Conservation (phyloP, 768 basidiomycete species). For the Boletus vinaceobasis region DNA sequence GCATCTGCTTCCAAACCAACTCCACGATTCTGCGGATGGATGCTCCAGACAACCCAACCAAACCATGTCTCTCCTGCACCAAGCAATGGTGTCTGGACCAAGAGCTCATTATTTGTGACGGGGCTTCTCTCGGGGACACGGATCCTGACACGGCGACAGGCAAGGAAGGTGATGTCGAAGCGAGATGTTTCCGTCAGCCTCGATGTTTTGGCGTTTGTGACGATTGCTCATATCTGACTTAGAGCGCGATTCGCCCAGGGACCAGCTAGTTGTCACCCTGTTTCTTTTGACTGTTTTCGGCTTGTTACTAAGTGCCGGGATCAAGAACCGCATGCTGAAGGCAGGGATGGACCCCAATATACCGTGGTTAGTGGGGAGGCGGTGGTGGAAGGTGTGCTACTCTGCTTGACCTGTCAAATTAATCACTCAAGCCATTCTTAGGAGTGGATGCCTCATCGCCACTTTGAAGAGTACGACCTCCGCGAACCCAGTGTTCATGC, state of each 20-base stretch:
- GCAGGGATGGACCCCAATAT: slow-evolving; percentile 65
- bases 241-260: slow-evolving; percentile 95
- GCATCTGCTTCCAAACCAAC: slow-evolving; percentile 87
- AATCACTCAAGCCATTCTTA: slow-evolving; percentile 17
- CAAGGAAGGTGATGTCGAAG: slow-evolving; percentile 94
- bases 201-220: slow-evolving; percentile 32
- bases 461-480: slow-evolving; percentile 50
- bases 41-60: slow-evolving; percentile 77
- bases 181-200: slow-evolving; percentile 88
- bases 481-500: slow-evolving; percentile 33
- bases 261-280: slow-evolving; percentile 88
- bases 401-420: slow-evolving; percentile 18
- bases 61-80: slow-evolving; percentile 91
- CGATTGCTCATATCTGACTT: slow-evolving; percentile 24
- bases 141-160: slow-evolving; percentile 93
- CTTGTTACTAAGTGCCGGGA: slow-evolving; percentile 76
- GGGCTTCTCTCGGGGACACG: slow-evolving; percentile 79
- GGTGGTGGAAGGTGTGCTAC: slow-evolving; percentile 81
- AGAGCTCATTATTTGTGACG: slow-evolving; percentile 78
- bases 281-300: slow-evolving; percentile 88
- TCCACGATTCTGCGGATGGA: slow-evolving; percentile 82
- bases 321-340: slow-evolving; percentile 78
- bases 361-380: slow-evolving; percentile 58
- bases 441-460: slow-evolving; percentile 47
- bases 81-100: slow-evolving; percentile 96